A percentile compares a stretch with the other conserved stretches of the same genome.
phyloP scores from a whole-genome alignment of 176 grass and related monocot genomes.

The Triticum turgidum region DNA sequence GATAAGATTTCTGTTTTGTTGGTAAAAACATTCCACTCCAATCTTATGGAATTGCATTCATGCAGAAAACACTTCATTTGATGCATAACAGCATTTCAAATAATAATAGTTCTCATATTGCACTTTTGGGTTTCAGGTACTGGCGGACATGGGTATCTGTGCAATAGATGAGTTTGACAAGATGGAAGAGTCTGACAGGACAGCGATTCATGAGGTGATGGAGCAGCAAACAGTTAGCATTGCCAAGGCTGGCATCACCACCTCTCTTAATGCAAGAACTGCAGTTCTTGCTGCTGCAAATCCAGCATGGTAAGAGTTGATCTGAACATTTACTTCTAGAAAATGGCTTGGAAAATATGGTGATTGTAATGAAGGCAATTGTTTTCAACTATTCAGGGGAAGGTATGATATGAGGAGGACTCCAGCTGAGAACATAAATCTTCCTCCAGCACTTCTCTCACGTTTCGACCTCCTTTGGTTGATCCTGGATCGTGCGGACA shows the following conservation, averaged over 20 bases:
- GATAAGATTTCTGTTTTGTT: not conserved
- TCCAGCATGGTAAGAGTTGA: slow-evolving; percentile 79
- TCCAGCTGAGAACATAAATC: slow-evolving; percentile 99
- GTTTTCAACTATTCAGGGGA: slow-evolving; percentile 56
- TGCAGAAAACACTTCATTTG: slow-evolving; percentile 9
- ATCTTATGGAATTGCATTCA: not conserved
- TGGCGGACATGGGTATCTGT: slow-evolving; percentile 98
- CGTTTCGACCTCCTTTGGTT: slow-evolving; percentile 97
- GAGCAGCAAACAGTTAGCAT: slow-evolving; percentile 99
- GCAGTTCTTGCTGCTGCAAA: slow-evolving; percentile 94
- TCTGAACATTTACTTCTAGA: slow-evolving; percentile 9
- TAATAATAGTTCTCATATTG: not conserved
- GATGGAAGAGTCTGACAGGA: slow-evolving; percentile 99
- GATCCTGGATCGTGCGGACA: slow-evolving; percentile 97
- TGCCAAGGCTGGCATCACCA: slow-evolving; percentile 98
- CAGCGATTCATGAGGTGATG: slow-evolving; percentile 99
- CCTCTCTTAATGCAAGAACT: slow-evolving; percentile 98
- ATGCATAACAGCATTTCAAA: not conserved
- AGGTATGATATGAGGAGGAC: slow-evolving; percentile 98
- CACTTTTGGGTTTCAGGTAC: slow-evolving; percentile 59
- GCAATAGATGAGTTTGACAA: slow-evolving; percentile 99
- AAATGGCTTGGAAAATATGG: slow-evolving; percentile 8
- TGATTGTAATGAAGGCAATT: slow-evolving; percentile 18
- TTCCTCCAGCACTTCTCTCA: slow-evolving; percentile 94
- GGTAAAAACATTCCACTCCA: not conserved